Evolutionary conservation across 768 basidiomycete genomes (phyloP), one percentile per base, ranked within the genome.

Genomic region (Boletellus ananas): DNA sequence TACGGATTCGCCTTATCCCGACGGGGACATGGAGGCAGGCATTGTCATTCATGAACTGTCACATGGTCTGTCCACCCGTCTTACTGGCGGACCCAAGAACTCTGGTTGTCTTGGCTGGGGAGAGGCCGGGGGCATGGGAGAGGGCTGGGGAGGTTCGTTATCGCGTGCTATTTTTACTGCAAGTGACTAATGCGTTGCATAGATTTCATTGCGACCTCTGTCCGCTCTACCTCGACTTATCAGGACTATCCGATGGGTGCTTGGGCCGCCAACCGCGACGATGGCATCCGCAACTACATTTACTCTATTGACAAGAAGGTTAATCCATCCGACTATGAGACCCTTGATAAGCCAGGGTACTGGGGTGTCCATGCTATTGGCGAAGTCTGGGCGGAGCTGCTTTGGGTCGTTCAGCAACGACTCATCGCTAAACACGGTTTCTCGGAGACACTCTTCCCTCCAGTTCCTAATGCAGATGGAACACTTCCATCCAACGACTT

Each of bases 51-150:
- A 94, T 68, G 91, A 94, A 68, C 64, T 88, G 56, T 73, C 78
- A 45, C 95, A 99, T 67, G 95, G 95, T 52, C 72, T 97, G 42
- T 92, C 89, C 64, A 99, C 93, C 3, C 87, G 95, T 60, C 68
- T 97, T 54, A 98, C 95, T 7, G 95, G 95, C 67, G 95, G 95
- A 3, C 94, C 94, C 0, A 77, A 81, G 47, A 90, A 95, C 72
- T 94, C 91, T 27, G 90, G 88, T 3, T 96, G 94, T 66, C 83
- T 98, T 49, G 92, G 91, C 11, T 98, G 89, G 85, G 94, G 95
- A 45, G 94, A 98, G 73, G 78, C 84, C 23, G 95, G 95, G 34
- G 95, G 94, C 21, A 97, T 97, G 94, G 94, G 94, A 57, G 93
- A 96, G 71, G 94, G 94, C 13, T 96, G 94, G 94, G 94, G 94